phyloP scores from a whole-genome alignment of 306 rosid species.

The Pterocarpus santalinus region DNA sequence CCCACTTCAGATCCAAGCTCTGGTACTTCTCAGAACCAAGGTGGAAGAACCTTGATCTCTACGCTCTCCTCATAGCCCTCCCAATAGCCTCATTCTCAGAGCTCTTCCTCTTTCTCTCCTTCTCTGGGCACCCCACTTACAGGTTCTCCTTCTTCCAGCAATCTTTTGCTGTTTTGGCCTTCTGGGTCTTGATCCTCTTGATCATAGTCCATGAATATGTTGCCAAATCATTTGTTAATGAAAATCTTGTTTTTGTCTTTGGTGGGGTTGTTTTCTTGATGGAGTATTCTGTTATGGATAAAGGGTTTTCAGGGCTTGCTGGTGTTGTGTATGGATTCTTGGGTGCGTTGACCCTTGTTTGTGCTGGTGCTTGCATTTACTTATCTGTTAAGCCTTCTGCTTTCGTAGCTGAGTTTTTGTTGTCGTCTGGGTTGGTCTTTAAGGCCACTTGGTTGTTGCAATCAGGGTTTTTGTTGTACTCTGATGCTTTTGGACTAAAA shows the following conservation, averaged over 20 bases:
- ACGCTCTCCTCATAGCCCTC: constrained; percentile 65
- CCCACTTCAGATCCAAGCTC: constrained; percentile 73
- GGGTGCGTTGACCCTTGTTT: constrained; percentile 65
- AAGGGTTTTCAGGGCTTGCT: constrained; percentile 68
- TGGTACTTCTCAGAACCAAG: constrained; percentile 83
- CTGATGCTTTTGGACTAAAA: constrained; percentile 72
- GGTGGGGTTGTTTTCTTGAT: constrained; percentile 55
- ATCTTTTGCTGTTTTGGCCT: constrained; percentile 59
- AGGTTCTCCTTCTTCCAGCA: constrained; percentile 75
- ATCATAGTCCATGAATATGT: constrained; percentile 56
- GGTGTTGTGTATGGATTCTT: constrained; percentile 65
- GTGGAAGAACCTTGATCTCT: constrained; percentile 81
- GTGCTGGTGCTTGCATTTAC: constrained; percentile 69
- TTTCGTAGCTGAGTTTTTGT: constrained; percentile 78
- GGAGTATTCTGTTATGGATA: constrained; percentile 57
- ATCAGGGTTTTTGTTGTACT: constrained; percentile 72
- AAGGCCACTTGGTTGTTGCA: constrained; percentile 93
- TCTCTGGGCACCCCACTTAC: constrained; percentile 74
- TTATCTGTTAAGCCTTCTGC: constrained; percentile 70
- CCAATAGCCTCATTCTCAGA: constrained; percentile 82
- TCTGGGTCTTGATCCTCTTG: constrained; percentile 70
- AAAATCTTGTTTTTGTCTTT: constrained; percentile 56
- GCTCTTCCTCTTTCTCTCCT: constrained; percentile 65
- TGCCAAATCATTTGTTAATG: constrained; percentile 49
- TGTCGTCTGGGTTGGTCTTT: constrained; percentile 72